Conservation (phyloP, 345 rosid genomes). For the Acer campestre region DNA sequence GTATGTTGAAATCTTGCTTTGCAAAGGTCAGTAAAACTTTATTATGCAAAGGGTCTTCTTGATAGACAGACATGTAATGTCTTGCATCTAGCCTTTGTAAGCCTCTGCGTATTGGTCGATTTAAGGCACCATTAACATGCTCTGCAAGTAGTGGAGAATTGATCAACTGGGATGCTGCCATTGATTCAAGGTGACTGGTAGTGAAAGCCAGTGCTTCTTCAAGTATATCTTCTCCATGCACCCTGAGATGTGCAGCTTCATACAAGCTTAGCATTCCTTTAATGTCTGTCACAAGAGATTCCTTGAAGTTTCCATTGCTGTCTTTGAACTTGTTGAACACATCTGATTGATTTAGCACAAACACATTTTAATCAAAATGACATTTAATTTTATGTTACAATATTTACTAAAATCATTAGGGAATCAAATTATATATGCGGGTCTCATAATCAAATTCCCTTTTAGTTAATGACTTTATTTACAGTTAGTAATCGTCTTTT, state of each 20-base stretch:
- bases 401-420: no score
- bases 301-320: no score
- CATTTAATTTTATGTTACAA: no score
- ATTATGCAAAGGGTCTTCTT: constrained; percentile 11
- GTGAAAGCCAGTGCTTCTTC: constrained; percentile 42
- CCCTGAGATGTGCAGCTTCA: constrained; percentile 17
- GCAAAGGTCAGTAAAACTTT: constrained; percentile 12
- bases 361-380: no score
- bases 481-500: no score
- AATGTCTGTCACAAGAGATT: no score
- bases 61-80: constrained; percentile 31
- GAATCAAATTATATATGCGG: no score
- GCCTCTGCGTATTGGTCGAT: constrained; percentile 16
- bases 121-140: constrained; percentile 12
- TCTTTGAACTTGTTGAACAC: no score
- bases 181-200: constrained; percentile 18
- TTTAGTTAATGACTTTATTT: no score
- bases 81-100: constrained; percentile 28
- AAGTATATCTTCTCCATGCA: constrained; percentile 35
- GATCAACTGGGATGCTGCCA: not conserved
- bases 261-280: no score
- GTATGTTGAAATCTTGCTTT: constrained; percentile 35
- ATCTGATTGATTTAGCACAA: no score
- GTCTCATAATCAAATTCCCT: no score
- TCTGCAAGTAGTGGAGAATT: not conserved